Evolutionary conservation across 495 filamentous ascomycete species (phyloP).

Genomic region (Lasiosphaeria miniovina): DNA sequence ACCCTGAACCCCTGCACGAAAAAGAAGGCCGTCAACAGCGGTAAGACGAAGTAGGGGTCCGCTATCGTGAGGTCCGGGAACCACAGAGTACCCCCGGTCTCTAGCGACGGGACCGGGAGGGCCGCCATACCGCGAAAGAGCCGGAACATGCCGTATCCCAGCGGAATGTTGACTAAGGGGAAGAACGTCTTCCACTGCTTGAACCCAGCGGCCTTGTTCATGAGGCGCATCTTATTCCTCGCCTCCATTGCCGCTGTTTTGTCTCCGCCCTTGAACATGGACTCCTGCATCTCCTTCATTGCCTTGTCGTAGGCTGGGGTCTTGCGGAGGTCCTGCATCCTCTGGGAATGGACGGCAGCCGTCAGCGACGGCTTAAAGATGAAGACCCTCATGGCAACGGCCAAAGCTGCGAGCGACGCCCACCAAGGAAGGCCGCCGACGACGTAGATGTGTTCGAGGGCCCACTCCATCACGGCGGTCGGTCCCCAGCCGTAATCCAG

Average conservation of each 20-base stretch:
- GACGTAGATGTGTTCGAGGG: constrained; percentile 80
- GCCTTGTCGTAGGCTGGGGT: constrained; percentile 52
- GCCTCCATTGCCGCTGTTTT: constrained; percentile 36
- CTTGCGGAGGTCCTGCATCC: constrained; percentile 47
- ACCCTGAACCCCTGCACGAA: constrained; percentile 59
- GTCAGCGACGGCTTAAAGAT: constrained; percentile 63
- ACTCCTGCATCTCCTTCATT: constrained; percentile 46
- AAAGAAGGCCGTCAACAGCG: constrained; percentile 46
- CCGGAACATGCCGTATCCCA: constrained; percentile 78
- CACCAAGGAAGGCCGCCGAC: constrained; percentile 75
- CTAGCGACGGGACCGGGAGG: constrained; percentile 76
- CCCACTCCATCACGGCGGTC: constrained; percentile 63
- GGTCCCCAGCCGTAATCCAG: constrained; percentile 83
- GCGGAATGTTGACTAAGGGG: constrained; percentile 62
- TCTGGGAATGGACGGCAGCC: constrained; percentile 57
- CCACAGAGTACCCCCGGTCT: constrained; percentile 69
- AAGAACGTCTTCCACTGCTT: constrained; percentile 50
- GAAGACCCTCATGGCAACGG: constrained; percentile 58
- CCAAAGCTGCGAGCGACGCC: constrained; percentile 62
- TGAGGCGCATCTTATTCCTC: constrained; percentile 42
- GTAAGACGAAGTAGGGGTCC: constrained; percentile 78
- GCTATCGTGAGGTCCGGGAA: constrained; percentile 71
- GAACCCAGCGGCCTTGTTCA: constrained; percentile 55
- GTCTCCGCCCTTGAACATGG: constrained; percentile 41
- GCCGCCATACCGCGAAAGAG: constrained; percentile 68